phyloP scores from a whole-genome alignment of 2,329 filamentous ascomycete species.

The Elsinoe australis region DNA sequence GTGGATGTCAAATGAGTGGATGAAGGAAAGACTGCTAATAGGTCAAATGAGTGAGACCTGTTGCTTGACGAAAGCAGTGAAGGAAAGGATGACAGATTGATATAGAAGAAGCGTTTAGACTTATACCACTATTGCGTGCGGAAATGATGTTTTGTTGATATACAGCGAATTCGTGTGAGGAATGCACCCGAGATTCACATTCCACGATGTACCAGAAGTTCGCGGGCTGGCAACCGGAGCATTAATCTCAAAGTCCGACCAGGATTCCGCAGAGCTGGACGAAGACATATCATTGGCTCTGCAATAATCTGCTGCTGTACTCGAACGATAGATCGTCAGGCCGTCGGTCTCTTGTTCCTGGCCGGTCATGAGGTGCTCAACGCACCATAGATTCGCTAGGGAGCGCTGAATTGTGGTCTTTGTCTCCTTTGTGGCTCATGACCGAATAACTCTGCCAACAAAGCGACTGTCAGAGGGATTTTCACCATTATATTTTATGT shows the following conservation, averaged over 20 bases:
- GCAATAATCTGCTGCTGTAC: no score
- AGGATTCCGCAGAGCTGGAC: not conserved
- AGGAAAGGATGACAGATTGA: not conserved
- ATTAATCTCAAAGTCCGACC: not conserved
- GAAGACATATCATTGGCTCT: no score
- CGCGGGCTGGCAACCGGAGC: not conserved
- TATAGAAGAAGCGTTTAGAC: constrained; percentile 6
- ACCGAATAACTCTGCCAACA: no score
- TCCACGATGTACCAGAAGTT: not conserved
- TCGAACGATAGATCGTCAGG: no score
- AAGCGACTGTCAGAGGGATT: no score
- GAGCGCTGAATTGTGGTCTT: no score
- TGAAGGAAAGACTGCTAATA: constrained; percentile 1
- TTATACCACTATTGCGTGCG: constrained; percentile 15
- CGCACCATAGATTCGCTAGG: no score
- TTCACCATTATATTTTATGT: no score
- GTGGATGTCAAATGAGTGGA: constrained; percentile 3
- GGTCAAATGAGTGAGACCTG: constrained; percentile 13
- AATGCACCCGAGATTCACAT: constrained; percentile 13
- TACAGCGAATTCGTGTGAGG: not conserved
- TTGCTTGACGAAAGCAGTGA: constrained; percentile 12
- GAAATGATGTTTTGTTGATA: constrained; percentile 16
- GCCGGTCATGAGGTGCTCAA: no score
- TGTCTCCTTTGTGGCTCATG: no score
- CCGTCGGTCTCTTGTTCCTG: no score